phyloP scores from a whole-genome alignment of 1,284 basidiomycete species.

The Erythrobasidium hasegawianum region DNA sequence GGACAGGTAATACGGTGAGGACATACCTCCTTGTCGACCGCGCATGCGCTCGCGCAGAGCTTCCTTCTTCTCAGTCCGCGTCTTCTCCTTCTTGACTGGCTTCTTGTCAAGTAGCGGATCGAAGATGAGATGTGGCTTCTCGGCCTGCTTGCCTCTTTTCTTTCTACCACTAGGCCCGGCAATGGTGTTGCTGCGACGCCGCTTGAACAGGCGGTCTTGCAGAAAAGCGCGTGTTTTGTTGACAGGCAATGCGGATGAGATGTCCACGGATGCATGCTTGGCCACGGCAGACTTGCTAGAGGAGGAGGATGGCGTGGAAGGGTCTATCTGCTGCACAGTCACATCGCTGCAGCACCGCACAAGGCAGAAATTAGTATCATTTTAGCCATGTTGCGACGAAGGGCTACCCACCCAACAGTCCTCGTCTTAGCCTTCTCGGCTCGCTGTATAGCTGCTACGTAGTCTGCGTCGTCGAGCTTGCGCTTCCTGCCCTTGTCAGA shows the following conservation, averaged over 20 bases:
- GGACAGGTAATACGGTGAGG: not conserved
- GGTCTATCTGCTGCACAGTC: slow-evolving; percentile 16
- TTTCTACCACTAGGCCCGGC: not conserved
- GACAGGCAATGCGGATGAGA: slow-evolving; percentile 12
- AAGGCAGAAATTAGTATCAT: not conserved
- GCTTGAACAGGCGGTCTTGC: slow-evolving; percentile 30
- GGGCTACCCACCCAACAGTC: slow-evolving; percentile 3
- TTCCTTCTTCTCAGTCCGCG: not conserved
- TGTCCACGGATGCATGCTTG: slow-evolving; percentile 10
- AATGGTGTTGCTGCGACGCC: not conserved
- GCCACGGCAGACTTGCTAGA: no score
- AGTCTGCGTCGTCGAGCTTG: slow-evolving; percentile 1
- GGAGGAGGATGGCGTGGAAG: not conserved
- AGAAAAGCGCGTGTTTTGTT: slow-evolving; percentile 11
- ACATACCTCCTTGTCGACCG: not conserved
- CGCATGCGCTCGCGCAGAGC: not conserved
- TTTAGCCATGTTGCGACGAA: no score
- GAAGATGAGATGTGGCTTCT: slow-evolving; percentile 27
- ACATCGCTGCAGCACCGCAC: slow-evolving; percentile 5
- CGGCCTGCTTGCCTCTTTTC: slow-evolving; percentile 5
- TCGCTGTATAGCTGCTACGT: not conserved
- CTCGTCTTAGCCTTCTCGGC: not conserved
- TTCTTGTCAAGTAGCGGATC: slow-evolving; percentile 32
- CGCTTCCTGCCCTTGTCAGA: not conserved
- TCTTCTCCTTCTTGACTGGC: not conserved